Percentiles rank a stretch among this genome's conserved stretches.
phyloP scores from a whole-genome alignment of 257 asterid species.

The Jacaranda copaia region DNA sequence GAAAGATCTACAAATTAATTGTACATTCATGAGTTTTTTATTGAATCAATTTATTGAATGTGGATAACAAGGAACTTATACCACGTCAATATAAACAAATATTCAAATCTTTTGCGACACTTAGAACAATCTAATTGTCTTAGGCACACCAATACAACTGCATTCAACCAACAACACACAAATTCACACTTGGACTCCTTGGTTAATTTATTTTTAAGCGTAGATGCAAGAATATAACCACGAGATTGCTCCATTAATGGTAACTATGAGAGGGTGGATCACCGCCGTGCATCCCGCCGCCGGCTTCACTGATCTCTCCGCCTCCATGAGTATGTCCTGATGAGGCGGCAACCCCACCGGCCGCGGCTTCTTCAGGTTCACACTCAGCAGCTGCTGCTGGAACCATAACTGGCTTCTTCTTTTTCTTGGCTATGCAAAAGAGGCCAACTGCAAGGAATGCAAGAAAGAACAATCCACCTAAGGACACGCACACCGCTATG shows the following conservation, averaged over 20 bases:
- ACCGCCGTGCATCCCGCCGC: slow-evolving; percentile 39
- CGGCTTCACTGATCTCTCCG: slow-evolving; percentile 35
- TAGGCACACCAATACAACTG: no score
- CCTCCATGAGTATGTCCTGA: background rate
- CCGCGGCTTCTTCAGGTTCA: slow-evolving; percentile 42
- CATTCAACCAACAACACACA: no score
- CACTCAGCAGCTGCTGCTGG: slow-evolving; percentile 52
- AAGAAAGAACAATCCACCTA: slow-evolving; percentile 70
- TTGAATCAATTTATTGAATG: no score
- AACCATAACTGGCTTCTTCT: slow-evolving; percentile 63
- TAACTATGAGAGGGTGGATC: slow-evolving; percentile 28
- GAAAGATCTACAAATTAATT: no score
- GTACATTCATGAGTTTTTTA: no score
- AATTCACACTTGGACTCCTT: no score
- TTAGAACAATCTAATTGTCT: no score
- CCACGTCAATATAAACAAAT: no score
- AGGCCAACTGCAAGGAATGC: slow-evolving; percentile 73
- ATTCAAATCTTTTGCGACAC: no score
- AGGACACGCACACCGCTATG: slow-evolving; percentile 65
- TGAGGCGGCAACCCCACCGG: background rate
- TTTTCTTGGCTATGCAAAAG: slow-evolving; percentile 69
- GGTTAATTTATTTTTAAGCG: no score
- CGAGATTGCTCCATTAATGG: background rate
- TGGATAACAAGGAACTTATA: no score
- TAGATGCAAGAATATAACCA: no score